phyloP scores from a whole-genome alignment of 345 rosid genomes.

The Nephelium lappaceum region DNA sequence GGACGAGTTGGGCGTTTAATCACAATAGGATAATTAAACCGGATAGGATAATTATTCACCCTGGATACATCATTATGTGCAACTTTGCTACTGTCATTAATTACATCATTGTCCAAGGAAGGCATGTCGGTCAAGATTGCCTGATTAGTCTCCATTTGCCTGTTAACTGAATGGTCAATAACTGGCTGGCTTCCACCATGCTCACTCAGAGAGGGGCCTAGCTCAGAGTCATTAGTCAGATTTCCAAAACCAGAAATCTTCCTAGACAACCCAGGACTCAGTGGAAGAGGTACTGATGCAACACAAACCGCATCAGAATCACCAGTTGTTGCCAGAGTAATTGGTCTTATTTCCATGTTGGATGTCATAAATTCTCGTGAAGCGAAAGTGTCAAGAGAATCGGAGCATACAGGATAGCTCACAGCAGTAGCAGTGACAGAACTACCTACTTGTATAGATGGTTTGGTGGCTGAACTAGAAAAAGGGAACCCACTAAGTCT shows the following conservation, averaged over 20 bases:
- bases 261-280: constrained; percentile 60
- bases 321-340: constrained; percentile 45
- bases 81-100: no score
- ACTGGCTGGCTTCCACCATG: constrained; percentile 45
- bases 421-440: constrained; percentile 31
- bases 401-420: constrained; percentile 37
- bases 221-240: constrained; percentile 45
- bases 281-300: constrained; percentile 55
- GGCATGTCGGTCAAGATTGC: constrained; percentile 40
- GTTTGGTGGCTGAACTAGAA: constrained; percentile 42
- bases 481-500: constrained; percentile 41
- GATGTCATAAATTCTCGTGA: constrained; percentile 32
- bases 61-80: no score
- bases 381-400: constrained; percentile 39
- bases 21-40: no score
- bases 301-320: no score
- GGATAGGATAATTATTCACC: no score
- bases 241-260: constrained; percentile 51
- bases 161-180: constrained; percentile 53
- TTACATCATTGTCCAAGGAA: constrained; percentile 42
- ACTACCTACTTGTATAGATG: constrained; percentile 32
- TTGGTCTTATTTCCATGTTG: constrained; percentile 42
- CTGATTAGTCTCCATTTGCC: constrained; percentile 48
- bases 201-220: constrained; percentile 41
- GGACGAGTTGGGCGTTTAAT: no score